Percentiles rank a stretch among this genome's conserved stretches.
phyloP scores from a whole-genome alignment of 2,329 filamentous ascomycete genomes.

The Xylariaceae sp. region DNA sequence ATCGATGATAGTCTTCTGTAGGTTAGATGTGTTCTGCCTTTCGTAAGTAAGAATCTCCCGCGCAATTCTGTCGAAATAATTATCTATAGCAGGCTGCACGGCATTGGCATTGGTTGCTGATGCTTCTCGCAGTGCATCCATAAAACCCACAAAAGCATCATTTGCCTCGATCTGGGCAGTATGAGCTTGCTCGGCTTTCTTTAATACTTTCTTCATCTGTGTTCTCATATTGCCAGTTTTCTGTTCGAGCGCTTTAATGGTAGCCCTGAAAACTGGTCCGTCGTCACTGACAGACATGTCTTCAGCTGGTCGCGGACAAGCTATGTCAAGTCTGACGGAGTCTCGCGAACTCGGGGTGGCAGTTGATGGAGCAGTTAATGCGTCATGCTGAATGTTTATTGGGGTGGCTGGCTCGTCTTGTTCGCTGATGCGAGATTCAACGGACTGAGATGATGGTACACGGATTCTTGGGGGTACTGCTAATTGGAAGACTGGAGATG shows the following conservation, averaged over 20 bases:
- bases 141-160: constrained; percentile 78
- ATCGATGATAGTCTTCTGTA: constrained; percentile 94
- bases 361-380: constrained; percentile 26
- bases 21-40: constrained; percentile 76
- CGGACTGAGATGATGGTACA: constrained; percentile 83
- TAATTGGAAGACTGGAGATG: constrained; percentile 73
- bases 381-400: constrained; percentile 44
- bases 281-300: constrained; percentile 87
- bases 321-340: constrained; percentile 81
- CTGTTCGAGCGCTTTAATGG: constrained; percentile 93
- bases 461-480: constrained; percentile 75
- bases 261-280: constrained; percentile 92
- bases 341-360: constrained; percentile 42
- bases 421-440: constrained; percentile 82
- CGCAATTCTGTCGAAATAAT: constrained; percentile 97
- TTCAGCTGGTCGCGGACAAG: constrained; percentile 80
- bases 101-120: constrained; percentile 91
- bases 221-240: constrained; percentile 93
- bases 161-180: constrained; percentile 81
- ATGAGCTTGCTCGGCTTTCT: constrained; percentile 88
- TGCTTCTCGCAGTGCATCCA: constrained; percentile 84
- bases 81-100: constrained; percentile 93
- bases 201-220: constrained; percentile 95
- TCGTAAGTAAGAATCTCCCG: constrained; percentile 88
- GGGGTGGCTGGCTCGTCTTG: constrained; percentile 63